Evolutionary conservation across 23 red algal species (phyloP).

Genomic region (Gracilaria vermiculophylla): DNA sequence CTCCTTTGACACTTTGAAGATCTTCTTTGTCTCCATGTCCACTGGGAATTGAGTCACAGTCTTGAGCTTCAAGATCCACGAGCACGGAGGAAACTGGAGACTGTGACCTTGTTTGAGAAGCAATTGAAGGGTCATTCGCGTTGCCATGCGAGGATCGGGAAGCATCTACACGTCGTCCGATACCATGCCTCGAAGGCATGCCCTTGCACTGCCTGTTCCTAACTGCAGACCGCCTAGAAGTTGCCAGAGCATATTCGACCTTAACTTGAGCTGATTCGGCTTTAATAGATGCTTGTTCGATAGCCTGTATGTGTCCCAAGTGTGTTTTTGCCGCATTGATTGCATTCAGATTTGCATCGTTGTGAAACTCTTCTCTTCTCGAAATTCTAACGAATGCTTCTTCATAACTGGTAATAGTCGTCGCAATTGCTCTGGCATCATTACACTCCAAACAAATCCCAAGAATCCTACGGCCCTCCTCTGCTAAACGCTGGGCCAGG

Average conservation of each 20-base stretch:
- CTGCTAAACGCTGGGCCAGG: slow-evolving; percentile 10
- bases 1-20: not conserved
- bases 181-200: not conserved
- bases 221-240: slow-evolving; percentile 41
- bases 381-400: slow-evolving; percentile 37
- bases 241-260: slow-evolving; percentile 60
- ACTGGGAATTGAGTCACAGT: not conserved
- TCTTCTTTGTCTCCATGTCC: not conserved
- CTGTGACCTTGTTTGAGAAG: not conserved
- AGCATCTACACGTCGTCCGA: not conserved
- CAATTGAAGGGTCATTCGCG: not conserved
- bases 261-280: slow-evolving; percentile 67
- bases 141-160: not conserved
- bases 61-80: not conserved
- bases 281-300: slow-evolving; percentile 61
- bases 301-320: slow-evolving; percentile 42
- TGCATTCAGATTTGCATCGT: not conserved
- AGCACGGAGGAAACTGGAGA: slow-evolving; percentile 14
- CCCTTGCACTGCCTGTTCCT: slow-evolving; percentile 7
- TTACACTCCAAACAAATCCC: not conserved
- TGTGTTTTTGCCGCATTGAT: slow-evolving; percentile 28
- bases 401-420: slow-evolving; percentile 53
- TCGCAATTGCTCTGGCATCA: slow-evolving; percentile 64
- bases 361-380: slow-evolving; percentile 6
- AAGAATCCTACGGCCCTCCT: slow-evolving; percentile 22